These are phyloP conservation scores for Nannizzia gypsea DNA, from an alignment of 2,329 filamentous ascomycete species.

Conservation along the genomic window DNA sequence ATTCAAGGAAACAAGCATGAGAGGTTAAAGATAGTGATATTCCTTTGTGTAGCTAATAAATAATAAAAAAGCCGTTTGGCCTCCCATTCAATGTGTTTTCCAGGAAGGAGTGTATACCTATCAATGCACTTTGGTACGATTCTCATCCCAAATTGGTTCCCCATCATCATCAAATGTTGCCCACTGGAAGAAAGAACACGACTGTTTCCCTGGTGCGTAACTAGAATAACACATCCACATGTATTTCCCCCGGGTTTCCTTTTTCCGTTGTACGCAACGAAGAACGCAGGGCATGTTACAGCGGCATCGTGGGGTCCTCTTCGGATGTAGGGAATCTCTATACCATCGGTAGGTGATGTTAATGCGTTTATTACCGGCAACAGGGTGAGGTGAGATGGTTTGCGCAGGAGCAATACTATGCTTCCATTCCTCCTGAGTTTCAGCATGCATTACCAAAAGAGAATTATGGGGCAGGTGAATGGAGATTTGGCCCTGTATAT, in stretches of 20 bases:
- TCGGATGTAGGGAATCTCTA: constrained; percentile 62
- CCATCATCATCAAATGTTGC: constrained; percentile 79
- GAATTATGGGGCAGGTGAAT: constrained; percentile 94
- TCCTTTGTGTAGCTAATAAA: background rate
- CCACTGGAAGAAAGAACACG: constrained; percentile 74
- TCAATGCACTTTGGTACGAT: background rate
- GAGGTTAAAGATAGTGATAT: background rate
- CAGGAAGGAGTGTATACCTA: background rate
- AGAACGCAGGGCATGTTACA: constrained; percentile 60
- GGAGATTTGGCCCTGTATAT: constrained; percentile 72
- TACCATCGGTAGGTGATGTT: constrained; percentile 94
- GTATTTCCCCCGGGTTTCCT: constrained; percentile 64
- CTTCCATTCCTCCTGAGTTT: constrained; percentile 97
- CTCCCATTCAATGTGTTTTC: no score
- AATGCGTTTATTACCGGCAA: constrained; percentile 68
- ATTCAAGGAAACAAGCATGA: background rate
- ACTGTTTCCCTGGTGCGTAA: constrained; percentile 33
- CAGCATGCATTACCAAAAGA: constrained; percentile 86
- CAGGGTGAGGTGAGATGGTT: constrained; percentile 71
- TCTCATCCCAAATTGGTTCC: constrained; percentile 51
- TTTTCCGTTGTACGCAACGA: constrained; percentile 67
- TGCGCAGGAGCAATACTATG: constrained; percentile 66
- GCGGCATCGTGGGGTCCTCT: constrained; percentile 62
- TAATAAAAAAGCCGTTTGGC: background rate
- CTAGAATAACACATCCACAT: constrained; percentile 89